phyloP scores from a whole-genome alignment of 2,329 filamentous ascomycete genomes.

The Arthrobotrys megalospora region DNA sequence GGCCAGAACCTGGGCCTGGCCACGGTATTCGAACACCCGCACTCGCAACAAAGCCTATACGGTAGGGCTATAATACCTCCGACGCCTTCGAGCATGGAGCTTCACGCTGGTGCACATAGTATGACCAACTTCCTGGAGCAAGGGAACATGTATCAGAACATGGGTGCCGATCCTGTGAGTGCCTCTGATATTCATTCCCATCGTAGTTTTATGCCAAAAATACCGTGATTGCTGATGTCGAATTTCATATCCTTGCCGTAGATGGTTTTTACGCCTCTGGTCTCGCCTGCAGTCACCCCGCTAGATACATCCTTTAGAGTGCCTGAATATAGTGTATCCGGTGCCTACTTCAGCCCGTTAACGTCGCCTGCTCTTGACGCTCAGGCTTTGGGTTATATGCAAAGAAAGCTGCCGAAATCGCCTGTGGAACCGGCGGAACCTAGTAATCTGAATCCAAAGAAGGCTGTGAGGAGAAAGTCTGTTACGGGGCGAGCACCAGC shows the following conservation, averaged over 20 bases:
- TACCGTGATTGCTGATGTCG: slow-evolving; percentile 35
- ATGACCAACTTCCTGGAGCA: slow-evolving; percentile 74
- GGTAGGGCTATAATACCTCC: slow-evolving; percentile 75
- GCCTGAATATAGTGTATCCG: slow-evolving; percentile 76
- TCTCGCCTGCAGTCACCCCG: slow-evolving; percentile 87
- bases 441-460: slow-evolving; percentile 62
- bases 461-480: slow-evolving; percentile 56
- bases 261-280: slow-evolving; percentile 84
- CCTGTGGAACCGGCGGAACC: slow-evolving; percentile 69
- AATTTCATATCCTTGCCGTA: slow-evolving; percentile 65
- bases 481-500: slow-evolving; percentile 45
- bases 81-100: slow-evolving; percentile 84
- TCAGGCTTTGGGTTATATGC: slow-evolving; percentile 68
- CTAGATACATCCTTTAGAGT: slow-evolving; percentile 78
- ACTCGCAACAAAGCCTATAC: slow-evolving; percentile 42
- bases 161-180: slow-evolving; percentile 78
- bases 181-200: slow-evolving; percentile 35
- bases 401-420: slow-evolving; percentile 69
- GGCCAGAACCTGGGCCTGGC: slow-evolving; percentile 49
- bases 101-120: slow-evolving; percentile 74
- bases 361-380: slow-evolving; percentile 85
- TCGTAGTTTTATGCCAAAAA: slow-evolving; percentile 6
- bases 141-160: slow-evolving; percentile 75
- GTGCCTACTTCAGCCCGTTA: slow-evolving; percentile 85
- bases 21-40: slow-evolving; percentile 52